Evolutionary conservation across 495 filamentous ascomycete genomes (phyloP).

Genomic region (Penicillium turbatum): DNA sequence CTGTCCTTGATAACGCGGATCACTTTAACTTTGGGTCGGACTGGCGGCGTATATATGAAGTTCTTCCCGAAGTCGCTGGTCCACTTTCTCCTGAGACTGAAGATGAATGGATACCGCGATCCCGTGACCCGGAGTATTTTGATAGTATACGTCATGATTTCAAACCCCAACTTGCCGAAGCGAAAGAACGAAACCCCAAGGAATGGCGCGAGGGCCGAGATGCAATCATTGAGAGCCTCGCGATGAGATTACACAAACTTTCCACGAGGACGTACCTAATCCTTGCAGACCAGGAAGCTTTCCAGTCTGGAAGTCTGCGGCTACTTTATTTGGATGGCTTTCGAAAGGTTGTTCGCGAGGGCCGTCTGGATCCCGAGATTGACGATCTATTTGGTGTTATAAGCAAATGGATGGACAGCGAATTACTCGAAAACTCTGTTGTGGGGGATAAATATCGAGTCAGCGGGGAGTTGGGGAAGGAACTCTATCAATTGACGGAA

Average conservation of each 20-base stretch:
- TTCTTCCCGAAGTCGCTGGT: constrained; percentile 1
- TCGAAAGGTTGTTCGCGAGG: constrained; percentile 7
- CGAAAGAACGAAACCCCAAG: background rate
- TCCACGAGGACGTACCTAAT: constrained; percentile 4
- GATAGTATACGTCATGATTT: background rate
- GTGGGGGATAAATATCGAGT: constrained; percentile 13
- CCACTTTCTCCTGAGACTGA: background rate
- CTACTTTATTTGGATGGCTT: constrained; percentile 10
- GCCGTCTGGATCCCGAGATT: constrained; percentile 1
- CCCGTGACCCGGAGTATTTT: background rate
- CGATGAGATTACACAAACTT: background rate
- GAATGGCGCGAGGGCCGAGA: background rate
- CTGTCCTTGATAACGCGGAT: constrained; percentile 4
- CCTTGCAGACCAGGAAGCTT: constrained; percentile 12
- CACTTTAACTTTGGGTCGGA: constrained; percentile 5
- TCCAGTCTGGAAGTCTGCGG: background rate
- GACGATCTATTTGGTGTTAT: constrained; percentile 4
- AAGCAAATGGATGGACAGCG: background rate
- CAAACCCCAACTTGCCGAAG: background rate
- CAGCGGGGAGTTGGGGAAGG: background rate
- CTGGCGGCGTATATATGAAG: constrained; percentile 6
- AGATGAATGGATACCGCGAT: background rate
- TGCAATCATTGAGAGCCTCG: background rate
- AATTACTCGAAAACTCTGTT: background rate
- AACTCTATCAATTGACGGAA: constrained; percentile 11